Conservation (phyloP, 345 rosid species). For the Eucalyptus coolabah region DNA sequence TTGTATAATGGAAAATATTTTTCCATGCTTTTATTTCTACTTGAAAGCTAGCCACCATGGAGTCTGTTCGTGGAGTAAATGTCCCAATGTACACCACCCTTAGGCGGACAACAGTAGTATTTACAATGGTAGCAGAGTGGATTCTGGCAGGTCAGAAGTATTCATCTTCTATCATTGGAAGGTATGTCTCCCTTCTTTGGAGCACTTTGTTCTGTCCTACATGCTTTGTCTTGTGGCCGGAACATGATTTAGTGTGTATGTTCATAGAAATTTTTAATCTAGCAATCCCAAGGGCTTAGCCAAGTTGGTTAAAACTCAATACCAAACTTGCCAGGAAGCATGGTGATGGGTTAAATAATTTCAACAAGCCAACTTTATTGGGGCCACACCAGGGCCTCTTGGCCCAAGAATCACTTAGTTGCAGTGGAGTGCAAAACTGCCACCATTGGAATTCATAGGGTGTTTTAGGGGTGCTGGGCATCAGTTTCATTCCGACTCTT, state of each 20-base stretch:
- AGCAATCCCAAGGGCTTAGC: neutral
- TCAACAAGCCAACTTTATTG: neutral
- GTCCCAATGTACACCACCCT: slow-evolving; percentile 99
- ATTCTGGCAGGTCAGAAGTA: slow-evolving; percentile 75
- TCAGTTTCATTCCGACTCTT: neutral
- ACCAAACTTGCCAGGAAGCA: neutral
- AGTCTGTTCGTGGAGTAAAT: slow-evolving; percentile 94
- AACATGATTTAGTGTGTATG: neutral
- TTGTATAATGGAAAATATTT: neutral
- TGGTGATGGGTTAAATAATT: neutral
- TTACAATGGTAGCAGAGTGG: slow-evolving; percentile 88
- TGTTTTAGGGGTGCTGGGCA: neutral
- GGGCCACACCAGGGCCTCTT: neutral
- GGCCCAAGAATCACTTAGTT: neutral
- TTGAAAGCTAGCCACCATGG: slow-evolving; percentile 84
- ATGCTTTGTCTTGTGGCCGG: neutral
- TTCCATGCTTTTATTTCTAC: slow-evolving; percentile 5
- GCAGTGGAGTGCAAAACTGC: neutral
- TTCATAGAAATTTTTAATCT: neutral
- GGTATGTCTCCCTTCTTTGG: slow-evolving; percentile 10
- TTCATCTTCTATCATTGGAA: slow-evolving; percentile 62
- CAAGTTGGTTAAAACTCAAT: neutral
- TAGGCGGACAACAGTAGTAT: slow-evolving; percentile 88
- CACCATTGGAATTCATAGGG: neutral
- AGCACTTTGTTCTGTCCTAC: neutral